Evolutionary conservation across 2,329 filamentous ascomycete genomes (phyloP).

Genomic region (Trichoderma guizhouense): DNA sequence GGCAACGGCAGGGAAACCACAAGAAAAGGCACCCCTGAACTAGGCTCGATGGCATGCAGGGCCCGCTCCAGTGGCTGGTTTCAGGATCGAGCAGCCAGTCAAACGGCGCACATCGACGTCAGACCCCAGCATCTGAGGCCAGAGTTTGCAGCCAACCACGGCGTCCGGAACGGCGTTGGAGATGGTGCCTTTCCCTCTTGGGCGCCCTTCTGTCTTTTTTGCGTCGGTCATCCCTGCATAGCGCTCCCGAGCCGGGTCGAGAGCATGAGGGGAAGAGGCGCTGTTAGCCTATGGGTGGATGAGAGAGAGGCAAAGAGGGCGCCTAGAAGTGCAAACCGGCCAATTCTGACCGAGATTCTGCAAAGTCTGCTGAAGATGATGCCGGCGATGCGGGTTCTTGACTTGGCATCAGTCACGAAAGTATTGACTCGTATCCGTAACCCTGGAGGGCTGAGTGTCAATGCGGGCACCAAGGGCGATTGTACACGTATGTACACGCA

Average conservation of each 20-base stretch:
- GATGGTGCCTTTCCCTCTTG: slow-evolving; percentile 12
- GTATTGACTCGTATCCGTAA: background rate
- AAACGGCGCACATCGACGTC: slow-evolving; percentile 9
- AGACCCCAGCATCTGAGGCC: slow-evolving; percentile 9
- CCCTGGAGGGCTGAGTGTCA: background rate
- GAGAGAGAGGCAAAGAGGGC: background rate
- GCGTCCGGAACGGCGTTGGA: slow-evolving; percentile 5
- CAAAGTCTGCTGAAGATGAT: background rate
- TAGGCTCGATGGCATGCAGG: slow-evolving; percentile 17
- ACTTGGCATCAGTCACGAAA: background rate
- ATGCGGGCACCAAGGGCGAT: background rate
- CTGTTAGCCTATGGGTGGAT: background rate
- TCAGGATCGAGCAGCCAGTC: slow-evolving; percentile 15
- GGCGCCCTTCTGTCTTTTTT: background rate
- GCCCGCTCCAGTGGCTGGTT: slow-evolving; percentile 15
- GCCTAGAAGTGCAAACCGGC: background rate
- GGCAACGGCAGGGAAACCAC: background rate
- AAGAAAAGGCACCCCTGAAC: slow-evolving; percentile 7
- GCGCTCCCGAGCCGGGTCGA: slow-evolving; percentile 11
- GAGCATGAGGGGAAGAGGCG: slow-evolving; percentile 10
- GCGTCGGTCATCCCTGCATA: slow-evolving; percentile 5
- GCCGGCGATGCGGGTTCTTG: background rate
- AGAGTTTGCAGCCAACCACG: slow-evolving; percentile 14
- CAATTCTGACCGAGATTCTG: background rate
- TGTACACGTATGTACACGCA: background rate